A percentile compares a stretch with the other conserved stretches of the same genome.
Conservation (phyloP, 202 grass and related monocot species). For the Schoenoplectus tabernaemontani region DNA sequence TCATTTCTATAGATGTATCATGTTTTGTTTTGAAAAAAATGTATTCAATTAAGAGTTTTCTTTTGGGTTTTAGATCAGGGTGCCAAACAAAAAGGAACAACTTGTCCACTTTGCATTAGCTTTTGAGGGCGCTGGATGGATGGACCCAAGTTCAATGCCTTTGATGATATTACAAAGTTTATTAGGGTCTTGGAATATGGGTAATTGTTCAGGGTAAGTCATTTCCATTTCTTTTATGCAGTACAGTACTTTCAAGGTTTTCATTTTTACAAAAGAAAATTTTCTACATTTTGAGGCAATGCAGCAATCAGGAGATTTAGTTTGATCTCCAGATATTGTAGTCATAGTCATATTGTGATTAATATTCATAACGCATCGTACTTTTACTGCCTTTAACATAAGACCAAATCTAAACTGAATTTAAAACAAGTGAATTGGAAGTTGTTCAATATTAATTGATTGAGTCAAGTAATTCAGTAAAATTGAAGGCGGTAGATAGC, state of each 20-base stretch:
- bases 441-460: background rate
- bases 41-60: slow-evolving; percentile 13
- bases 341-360: background rate
- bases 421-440: background rate
- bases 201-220: slow-evolving; percentile 81
- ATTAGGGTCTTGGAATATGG: slow-evolving; percentile 77
- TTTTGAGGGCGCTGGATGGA: slow-evolving; percentile 83
- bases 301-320: background rate
- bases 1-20: slow-evolving; percentile 9
- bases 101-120: slow-evolving; percentile 69
- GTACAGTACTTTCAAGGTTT: background rate
- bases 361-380: background rate
- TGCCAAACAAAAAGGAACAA: slow-evolving; percentile 45
- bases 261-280: background rate
- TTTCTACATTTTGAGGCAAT: background rate
- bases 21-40: slow-evolving; percentile 18
- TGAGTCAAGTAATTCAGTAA: background rate
- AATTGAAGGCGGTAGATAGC: background rate
- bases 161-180: slow-evolving; percentile 96
- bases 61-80: slow-evolving; percentile 47
- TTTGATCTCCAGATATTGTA: background rate
- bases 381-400: background rate
- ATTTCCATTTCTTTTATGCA: background rate
- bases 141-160: slow-evolving; percentile 69
- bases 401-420: background rate